phyloP scores from a whole-genome alignment of 768 basidiomycete genomes.

The Suillus subalutaceus region DNA sequence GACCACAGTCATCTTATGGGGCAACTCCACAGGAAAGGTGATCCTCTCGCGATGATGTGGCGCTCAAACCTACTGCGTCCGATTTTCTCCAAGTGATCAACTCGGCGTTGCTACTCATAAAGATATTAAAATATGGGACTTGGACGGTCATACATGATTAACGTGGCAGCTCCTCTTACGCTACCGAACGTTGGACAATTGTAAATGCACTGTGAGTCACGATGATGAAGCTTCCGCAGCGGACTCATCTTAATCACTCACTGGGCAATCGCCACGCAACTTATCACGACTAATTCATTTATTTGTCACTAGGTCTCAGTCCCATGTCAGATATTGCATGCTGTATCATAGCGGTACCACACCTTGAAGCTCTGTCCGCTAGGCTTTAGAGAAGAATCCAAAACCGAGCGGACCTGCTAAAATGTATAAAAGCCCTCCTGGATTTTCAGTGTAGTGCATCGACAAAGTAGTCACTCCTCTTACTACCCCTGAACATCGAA shows the following conservation, averaged over 20 bases:
- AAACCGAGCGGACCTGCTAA: neutral
- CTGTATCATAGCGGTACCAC: neutral
- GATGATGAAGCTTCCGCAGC: neutral
- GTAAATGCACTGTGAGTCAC: neutral
- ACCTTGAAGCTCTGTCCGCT: neutral
- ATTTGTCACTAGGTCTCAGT: neutral
- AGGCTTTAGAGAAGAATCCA: too few relatives aligned
- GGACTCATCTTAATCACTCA: neutral
- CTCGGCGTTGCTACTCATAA: neutral
- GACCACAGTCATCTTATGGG: neutral
- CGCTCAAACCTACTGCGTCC: neutral
- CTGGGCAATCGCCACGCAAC: neutral
- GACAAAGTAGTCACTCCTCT: neutral
- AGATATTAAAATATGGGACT: constrained; percentile 1
- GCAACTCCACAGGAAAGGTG: neutral
- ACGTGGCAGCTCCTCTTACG: neutral
- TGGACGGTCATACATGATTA: neutral
- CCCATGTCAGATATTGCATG: neutral
- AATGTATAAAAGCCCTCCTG: neutral
- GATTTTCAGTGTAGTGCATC: neutral
- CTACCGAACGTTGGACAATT: neutral
- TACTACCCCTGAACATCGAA: neutral
- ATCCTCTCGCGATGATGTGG: neutral
- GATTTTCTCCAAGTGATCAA: neutral
- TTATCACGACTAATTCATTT: neutral